Percentiles rank a stretch among this genome's conserved stretches.
These are phyloP conservation scores for Detonula confervacea DNA, from an alignment of 352 stramenopile species.

Conservation along the genomic window DNA sequence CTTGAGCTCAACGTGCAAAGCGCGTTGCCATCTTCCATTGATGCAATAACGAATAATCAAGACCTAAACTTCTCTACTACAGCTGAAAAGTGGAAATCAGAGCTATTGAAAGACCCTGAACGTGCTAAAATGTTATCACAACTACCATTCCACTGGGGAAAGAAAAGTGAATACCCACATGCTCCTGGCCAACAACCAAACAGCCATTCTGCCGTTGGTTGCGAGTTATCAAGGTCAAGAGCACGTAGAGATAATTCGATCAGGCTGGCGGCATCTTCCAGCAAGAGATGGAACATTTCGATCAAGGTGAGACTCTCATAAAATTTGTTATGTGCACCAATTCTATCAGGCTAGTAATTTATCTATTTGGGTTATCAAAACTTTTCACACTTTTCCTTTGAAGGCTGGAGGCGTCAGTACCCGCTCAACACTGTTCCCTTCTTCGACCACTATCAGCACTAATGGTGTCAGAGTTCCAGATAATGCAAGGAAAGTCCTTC, in stretches of 20 bases:
- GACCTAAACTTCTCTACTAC: slow-evolving; percentile 1
- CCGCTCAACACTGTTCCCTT: slow-evolving; percentile 56
- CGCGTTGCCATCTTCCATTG: slow-evolving; percentile 42
- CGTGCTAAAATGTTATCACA: slow-evolving; percentile 40
- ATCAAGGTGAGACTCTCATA: slow-evolving; percentile 61
- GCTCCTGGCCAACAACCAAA: slow-evolving; percentile 11
- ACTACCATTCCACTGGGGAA: slow-evolving; percentile 54
- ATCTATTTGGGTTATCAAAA: too few relatives aligned
- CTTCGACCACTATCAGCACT: slow-evolving; percentile 8
- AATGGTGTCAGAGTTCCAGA: slow-evolving; percentile 15
- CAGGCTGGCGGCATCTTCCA: slow-evolving; percentile 44
- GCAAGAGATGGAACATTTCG: slow-evolving; percentile 62
- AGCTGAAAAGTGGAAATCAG: slow-evolving; percentile 32
- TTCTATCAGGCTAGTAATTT: too few relatives aligned
- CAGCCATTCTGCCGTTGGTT: slow-evolving; percentile 9
- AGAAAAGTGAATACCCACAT: slow-evolving; percentile 8
- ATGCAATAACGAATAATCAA: slow-evolving; percentile 20
- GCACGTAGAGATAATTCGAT: slow-evolving; percentile 27
- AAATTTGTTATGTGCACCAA: too few relatives aligned
- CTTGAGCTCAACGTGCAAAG: slow-evolving; percentile 63
- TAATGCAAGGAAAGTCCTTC: slow-evolving; percentile 52
- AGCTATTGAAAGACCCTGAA: slow-evolving; percentile 29
- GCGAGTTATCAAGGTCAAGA: slow-evolving; percentile 16
- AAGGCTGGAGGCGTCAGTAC: too few relatives aligned
- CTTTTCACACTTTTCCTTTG: too few relatives aligned